These are phyloP conservation scores for Plasmopara muralis DNA, from an alignment of 352 stramenopile species.

Conservation along the genomic window DNA sequence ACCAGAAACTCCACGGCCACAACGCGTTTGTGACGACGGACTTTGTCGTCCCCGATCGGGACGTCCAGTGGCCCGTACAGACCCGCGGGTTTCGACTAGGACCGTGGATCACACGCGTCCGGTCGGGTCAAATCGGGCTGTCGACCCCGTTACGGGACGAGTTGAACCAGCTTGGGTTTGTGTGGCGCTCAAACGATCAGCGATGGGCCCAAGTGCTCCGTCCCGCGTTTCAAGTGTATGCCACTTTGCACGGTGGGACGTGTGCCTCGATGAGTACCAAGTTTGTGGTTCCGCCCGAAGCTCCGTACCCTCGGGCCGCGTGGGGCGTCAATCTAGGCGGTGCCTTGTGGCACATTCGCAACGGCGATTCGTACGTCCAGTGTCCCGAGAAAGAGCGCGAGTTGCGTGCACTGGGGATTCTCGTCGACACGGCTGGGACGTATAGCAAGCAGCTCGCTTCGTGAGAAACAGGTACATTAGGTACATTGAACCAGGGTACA, in stretches of 20 bases:
- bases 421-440: slow-evolving; percentile 12
- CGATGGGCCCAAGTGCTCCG: slow-evolving; percentile 59
- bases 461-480: too few relatives aligned
- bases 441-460: too few relatives aligned
- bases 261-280: slow-evolving; percentile 69
- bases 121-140: slow-evolving; percentile 38
- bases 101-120: slow-evolving; percentile 66
- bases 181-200: slow-evolving; percentile 69
- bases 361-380: slow-evolving; percentile 70
- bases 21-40: slow-evolving; percentile 49
- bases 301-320: slow-evolving; percentile 43
- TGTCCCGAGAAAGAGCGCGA: slow-evolving; percentile 58
- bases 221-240: slow-evolving; percentile 60
- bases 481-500: too few relatives aligned
- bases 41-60: slow-evolving; percentile 62
- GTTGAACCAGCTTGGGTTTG: slow-evolving; percentile 57
- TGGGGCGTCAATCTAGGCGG: slow-evolving; percentile 75
- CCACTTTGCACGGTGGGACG: slow-evolving; percentile 36
- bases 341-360: slow-evolving; percentile 79
- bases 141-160: slow-evolving; percentile 34
- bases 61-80: slow-evolving; percentile 42
- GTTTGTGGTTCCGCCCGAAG: slow-evolving; percentile 55
- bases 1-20: slow-evolving; percentile 36
- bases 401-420: slow-evolving; percentile 47
- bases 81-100: slow-evolving; percentile 59